These are phyloP conservation scores for Colletotrichum abscissum DNA, from an alignment of 2,329 filamentous ascomycete genomes.

Conservation along the genomic window DNA sequence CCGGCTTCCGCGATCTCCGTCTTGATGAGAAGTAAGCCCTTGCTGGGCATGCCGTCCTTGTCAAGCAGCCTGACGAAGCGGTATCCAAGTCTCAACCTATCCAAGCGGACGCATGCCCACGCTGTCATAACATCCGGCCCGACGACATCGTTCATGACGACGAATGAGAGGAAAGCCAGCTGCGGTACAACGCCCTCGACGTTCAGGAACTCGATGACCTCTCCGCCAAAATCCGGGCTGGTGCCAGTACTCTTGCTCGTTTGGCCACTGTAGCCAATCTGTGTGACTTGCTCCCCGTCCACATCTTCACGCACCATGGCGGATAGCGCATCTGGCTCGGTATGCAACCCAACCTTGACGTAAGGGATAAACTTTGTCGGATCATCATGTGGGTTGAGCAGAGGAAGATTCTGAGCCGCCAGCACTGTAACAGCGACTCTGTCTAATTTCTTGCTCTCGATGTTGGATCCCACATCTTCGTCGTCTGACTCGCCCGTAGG, in stretches of 20 bases:
- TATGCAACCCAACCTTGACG: constrained; percentile 85
- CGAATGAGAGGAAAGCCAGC: constrained; percentile 82
- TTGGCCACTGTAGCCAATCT: constrained; percentile 63
- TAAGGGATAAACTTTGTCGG: constrained; percentile 77
- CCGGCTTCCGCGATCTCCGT: background rate
- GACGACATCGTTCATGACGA: constrained; percentile 87
- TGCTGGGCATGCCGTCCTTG: constrained; percentile 7
- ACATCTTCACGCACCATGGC: constrained; percentile 7
- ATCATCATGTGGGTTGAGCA: constrained; percentile 65
- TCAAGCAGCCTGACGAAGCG: constrained; percentile 67
- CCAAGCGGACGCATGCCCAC: constrained; percentile 90
- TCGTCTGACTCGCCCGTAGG: background rate
- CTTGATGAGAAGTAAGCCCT: background rate
- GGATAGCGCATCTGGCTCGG: constrained; percentile 67
- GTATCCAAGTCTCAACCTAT: constrained; percentile 80
- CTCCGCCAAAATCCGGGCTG: constrained; percentile 71
- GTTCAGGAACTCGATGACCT: constrained; percentile 67
- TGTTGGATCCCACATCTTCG: constrained; percentile 50
- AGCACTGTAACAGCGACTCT: constrained; percentile 72
- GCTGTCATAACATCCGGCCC: constrained; percentile 82
- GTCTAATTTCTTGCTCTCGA: constrained; percentile 71
- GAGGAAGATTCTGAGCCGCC: constrained; percentile 80
- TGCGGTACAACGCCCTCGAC: constrained; percentile 71
- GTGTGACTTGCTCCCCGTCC: constrained; percentile 47
- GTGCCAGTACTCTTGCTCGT: constrained; percentile 68